Conservation (phyloP, 2,329 filamentous ascomycete genomes). For the Penicillium digitatum region DNA sequence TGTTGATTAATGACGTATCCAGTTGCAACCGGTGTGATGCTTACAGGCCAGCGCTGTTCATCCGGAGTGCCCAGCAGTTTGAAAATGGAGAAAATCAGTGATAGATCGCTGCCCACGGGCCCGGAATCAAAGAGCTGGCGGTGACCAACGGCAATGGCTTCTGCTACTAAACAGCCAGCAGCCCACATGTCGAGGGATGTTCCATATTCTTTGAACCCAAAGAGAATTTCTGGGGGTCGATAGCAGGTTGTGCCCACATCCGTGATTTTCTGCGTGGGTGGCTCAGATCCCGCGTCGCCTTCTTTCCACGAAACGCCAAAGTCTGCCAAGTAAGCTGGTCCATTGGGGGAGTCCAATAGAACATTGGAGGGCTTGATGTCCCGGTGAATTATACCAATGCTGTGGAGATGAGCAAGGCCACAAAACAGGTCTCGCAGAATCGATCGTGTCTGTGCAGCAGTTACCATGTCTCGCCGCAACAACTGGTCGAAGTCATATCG, state of each 20-base stretch:
- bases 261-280: constrained; percentile 67
- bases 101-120: constrained; percentile 86
- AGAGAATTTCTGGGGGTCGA: constrained; percentile 82
- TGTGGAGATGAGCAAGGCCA: constrained; percentile 69
- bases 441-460: constrained; percentile 39
- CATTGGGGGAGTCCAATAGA: constrained; percentile 62
- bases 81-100: constrained; percentile 88
- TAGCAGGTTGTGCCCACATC: constrained; percentile 94
- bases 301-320: constrained; percentile 90
- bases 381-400: constrained; percentile 75
- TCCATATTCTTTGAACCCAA: constrained; percentile 72
- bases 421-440: constrained; percentile 66
- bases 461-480: constrained; percentile 49
- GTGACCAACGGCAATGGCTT: constrained; percentile 58
- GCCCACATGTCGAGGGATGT: constrained; percentile 82
- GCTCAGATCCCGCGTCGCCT: constrained; percentile 56
- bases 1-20: constrained; percentile 6
- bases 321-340: constrained; percentile 77
- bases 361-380: constrained; percentile 94
- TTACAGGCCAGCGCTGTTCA: constrained; percentile 72
- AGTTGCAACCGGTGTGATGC: constrained; percentile 21
- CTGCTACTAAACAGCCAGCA: constrained; percentile 76
- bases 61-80: constrained; percentile 84
- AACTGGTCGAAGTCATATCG: constrained; percentile 67
- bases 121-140: constrained; percentile 76